A percentile compares a stretch with the other conserved stretches of the same genome.
Evolutionary conservation across 192 early-diverging fungal genomes (phyloP).

Genomic region (Entomortierella parvispora): DNA sequence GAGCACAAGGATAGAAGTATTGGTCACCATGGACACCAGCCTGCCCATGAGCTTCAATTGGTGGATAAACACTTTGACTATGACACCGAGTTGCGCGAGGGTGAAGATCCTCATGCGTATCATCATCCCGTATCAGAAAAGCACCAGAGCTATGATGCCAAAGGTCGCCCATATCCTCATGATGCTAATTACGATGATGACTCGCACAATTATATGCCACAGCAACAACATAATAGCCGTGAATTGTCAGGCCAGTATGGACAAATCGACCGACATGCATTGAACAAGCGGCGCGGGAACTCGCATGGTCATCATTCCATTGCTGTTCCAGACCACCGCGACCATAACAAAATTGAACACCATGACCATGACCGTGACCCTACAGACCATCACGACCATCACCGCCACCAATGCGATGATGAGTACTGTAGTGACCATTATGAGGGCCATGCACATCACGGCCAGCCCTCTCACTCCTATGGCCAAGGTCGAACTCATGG

Average conservation of each 20-base stretch:
- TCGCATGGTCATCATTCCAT: neutral
- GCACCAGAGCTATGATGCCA: no score
- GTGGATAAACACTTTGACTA: neutral
- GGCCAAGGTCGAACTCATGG: neutral
- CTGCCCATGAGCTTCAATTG: neutral
- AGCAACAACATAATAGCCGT: no score
- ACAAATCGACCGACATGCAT: no score
- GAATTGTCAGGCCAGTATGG: no score
- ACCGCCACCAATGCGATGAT: slow-evolving; percentile 3
- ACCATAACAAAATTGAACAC: neutral
- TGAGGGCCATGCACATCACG: neutral
- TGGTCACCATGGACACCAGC: slow-evolving; percentile 8
- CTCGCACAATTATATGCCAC: no score
- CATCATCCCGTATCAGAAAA: no score
- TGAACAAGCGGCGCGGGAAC: neutral
- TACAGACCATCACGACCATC: slow-evolving; percentile 4
- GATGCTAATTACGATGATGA: no score
- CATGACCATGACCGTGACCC: neutral
- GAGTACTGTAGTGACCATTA: slow-evolving; percentile 1
- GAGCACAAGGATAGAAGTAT: slow-evolving; percentile 1
- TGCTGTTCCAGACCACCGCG: neutral
- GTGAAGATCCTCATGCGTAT: neutral
- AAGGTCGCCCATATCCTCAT: no score
- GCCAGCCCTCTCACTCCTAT: neutral
- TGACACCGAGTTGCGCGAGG: neutral